Evolutionary conservation across 176 grass and related monocot genomes (phyloP).

Genomic region (Oryza coarctata): DNA sequence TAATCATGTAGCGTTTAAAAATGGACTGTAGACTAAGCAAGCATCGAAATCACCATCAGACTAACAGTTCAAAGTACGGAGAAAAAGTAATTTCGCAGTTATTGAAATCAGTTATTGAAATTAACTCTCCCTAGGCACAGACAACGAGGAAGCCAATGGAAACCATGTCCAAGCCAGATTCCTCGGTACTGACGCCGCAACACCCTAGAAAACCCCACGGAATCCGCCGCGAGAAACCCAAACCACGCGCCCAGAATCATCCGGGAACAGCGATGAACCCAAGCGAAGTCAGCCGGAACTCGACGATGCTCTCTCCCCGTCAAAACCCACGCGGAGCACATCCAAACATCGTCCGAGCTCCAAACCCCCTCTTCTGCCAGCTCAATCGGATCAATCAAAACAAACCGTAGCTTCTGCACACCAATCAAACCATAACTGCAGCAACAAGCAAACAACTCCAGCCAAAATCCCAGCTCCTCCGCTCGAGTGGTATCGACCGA

Average conservation of each 20-base stretch:
- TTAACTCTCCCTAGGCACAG: neutral
- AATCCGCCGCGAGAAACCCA: slow-evolving; percentile 24
- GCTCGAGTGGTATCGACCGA: neutral
- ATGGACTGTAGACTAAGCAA: neutral
- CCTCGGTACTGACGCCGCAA: neutral
- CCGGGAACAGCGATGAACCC: neutral
- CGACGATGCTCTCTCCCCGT: neutral
- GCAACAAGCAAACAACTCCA: neutral
- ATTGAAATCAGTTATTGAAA: neutral
- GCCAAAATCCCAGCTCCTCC: neutral
- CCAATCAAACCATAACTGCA: neutral
- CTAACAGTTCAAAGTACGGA: neutral
- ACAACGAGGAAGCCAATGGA: neutral
- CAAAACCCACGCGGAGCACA: neutral
- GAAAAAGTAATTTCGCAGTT: neutral
- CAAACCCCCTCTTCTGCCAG: neutral
- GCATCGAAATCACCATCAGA: slow-evolving; percentile 6
- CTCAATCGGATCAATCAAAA: neutral
- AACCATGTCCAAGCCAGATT: neutral
- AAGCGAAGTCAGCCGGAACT: slow-evolving; percentile 5
- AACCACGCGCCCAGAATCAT: neutral
- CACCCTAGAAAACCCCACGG: neutral
- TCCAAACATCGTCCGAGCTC: neutral
- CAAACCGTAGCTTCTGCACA: neutral
- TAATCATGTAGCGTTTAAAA: slow-evolving; percentile 4